These are phyloP conservation scores for Bryoerythrophyllum caledonicum DNA, from an alignment of 225 moss, liverwort and hornwort genomes.

Conservation along the genomic window DNA sequence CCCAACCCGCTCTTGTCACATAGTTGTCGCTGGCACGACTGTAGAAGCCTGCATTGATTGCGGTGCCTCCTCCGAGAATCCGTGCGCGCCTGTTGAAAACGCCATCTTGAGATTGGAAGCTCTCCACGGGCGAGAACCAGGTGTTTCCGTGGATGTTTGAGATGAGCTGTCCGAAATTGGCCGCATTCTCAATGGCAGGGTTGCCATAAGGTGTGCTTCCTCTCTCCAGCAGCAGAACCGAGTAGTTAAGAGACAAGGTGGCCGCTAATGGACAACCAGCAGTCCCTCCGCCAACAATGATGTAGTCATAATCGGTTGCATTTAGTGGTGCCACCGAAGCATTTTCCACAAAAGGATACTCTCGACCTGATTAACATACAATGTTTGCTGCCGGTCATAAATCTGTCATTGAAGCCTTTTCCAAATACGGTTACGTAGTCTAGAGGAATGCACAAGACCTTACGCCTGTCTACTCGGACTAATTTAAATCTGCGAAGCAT, in stretches of 20 bases:
- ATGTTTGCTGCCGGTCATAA: background rate
- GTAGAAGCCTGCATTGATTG: conserved; percentile 62
- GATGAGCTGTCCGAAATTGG: conserved; percentile 14
- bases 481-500: background rate
- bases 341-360: conserved; percentile 46
- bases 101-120: conserved; percentile 51
- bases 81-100: conserved; percentile 31
- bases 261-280: conserved; percentile 58
- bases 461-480: background rate
- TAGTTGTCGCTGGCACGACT: conserved; percentile 41
- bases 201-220: conserved; percentile 37
- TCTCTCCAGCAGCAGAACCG: conserved; percentile 58
- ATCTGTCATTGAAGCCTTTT: background rate
- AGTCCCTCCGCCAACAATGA: conserved; percentile 63
- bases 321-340: conserved; percentile 28
- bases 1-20: conserved; percentile 8
- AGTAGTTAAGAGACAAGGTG: conserved; percentile 53
- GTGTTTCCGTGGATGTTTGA: conserved; percentile 12
- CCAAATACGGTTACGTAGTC: background rate
- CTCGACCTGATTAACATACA: conserved; percentile 29
- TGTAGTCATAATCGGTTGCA: conserved; percentile 41
- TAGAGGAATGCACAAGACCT: no score
- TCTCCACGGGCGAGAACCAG: conserved; percentile 38
- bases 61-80: conserved; percentile 60
- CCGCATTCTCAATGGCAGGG: conserved; percentile 7